Evolutionary conservation across 768 basidiomycete genomes (phyloP), one percentile per base, ranked within the genome.

Genomic region (Naganishia vaughanmartiniae): DNA sequence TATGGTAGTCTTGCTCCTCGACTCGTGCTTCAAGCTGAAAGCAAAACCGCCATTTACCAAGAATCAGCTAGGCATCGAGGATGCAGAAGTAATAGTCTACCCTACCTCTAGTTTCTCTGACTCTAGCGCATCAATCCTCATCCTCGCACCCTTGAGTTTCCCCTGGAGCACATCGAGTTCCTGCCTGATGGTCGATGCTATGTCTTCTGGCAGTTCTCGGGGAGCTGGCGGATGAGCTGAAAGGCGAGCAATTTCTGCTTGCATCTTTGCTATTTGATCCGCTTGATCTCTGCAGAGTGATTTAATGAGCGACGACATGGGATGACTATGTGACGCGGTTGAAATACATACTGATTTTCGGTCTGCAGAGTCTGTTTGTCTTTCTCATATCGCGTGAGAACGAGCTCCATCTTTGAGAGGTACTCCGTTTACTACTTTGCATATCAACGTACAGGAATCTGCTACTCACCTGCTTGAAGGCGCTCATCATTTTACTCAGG

Each of bases 401-500:
- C 60, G 17, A 63, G 39, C 42, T 63, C 60, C 60, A 63, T 63
- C 60, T 63, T 24, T 31, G 14, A 55, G 39, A 51, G 48, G 19
- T 1, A n/a, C 48, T n/a, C 7, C n/a, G 4, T 15, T 51, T 51
- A 26, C 1, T 26, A 11, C 26, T 12, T 12, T 12, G 24, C 39
- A 15, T 14, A 12, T 42, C 12, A 10, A 7, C 60, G 6, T 63
- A 5, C 7, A 12, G 15, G 14, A 14, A 24, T 7, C 36, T 28
- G 17, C 5, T 15, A 42, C 58, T 51, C 33, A 70, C 63, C 69
- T 70, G 69, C n/a, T 51, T 60, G 31, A 65, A 70, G 19, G 60
- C 69, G 36, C 69, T 70, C 51, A 53, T 54, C 69, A 70, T 70
- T 51, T 46, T 65, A 30, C 42, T 57, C 46, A 70, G 17, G 9